phyloP scores from a whole-genome alignment of 1,284 basidiomycete genomes.

The Flammula alnicola region DNA sequence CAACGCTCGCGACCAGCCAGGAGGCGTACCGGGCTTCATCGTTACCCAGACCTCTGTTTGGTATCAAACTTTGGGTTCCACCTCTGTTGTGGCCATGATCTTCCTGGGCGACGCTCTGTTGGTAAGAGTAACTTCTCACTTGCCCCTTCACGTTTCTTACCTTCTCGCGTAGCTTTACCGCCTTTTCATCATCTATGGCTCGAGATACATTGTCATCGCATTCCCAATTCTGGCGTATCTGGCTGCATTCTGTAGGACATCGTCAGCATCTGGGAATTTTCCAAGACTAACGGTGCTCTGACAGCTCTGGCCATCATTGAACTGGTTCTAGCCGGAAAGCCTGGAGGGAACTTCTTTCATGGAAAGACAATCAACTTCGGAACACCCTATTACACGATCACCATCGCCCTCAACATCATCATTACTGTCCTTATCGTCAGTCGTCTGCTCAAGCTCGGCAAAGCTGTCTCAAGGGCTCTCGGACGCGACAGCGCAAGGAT shows the following conservation, averaged over 20 bases:
- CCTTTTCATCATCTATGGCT: conserved; percentile 29
- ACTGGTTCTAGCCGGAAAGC: conserved; percentile 29
- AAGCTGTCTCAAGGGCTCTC: conserved; percentile 25
- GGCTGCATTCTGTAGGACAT: conserved; percentile 28
- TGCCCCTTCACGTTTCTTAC: neutral
- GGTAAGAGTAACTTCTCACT: conserved; percentile 15
- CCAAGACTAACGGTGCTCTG: neutral
- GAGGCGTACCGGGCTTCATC: conserved; percentile 29
- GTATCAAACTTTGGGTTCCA: conserved; percentile 32
- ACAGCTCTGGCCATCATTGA: conserved; percentile 29
- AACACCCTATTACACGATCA: conserved; percentile 31
- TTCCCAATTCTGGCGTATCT: conserved; percentile 29
- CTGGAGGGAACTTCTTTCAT: conserved; percentile 31
- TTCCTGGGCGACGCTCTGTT: conserved; percentile 35
- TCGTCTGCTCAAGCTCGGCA: conserved; percentile 27
- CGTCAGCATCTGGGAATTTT: neutral
- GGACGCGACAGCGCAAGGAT: conserved; percentile 27
- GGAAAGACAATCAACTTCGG: conserved; percentile 31
- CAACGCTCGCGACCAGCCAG: conserved; percentile 24
- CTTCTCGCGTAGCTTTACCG: conserved; percentile 26
- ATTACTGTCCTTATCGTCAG: conserved; percentile 29
- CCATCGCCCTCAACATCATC: conserved; percentile 33
- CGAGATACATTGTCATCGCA: conserved; percentile 24
- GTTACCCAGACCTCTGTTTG: conserved; percentile 28
- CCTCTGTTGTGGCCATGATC: conserved; percentile 29